Evolutionary conservation across 805 yeast genomes (phyloP).

Genomic region (Candida germanica): DNA sequence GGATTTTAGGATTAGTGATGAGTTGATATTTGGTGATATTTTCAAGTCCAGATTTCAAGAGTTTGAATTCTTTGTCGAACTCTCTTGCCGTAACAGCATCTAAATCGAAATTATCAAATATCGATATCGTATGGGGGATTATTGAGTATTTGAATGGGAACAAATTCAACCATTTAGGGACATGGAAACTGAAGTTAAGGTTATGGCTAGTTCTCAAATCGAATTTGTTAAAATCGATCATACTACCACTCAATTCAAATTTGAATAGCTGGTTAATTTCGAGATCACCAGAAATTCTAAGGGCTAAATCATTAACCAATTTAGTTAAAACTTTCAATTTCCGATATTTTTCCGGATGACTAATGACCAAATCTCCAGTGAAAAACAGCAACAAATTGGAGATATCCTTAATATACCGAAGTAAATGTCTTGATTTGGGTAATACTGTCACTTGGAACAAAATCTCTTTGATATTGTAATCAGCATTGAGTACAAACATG

Average conservation of each 20-base stretch:
- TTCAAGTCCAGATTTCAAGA: constrained; percentile 2
- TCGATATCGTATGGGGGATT: constrained; percentile 5
- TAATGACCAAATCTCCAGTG: too few relatives aligned
- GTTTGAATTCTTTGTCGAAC: constrained; percentile 5
- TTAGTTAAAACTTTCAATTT: too few relatives aligned
- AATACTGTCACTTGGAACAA: constrained; percentile 6
- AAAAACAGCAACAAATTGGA: constrained; percentile 2
- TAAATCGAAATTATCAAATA: constrained; percentile 1
- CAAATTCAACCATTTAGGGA: constrained; percentile 37
- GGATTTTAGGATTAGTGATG: constrained; percentile 1
- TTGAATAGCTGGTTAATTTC: constrained; percentile 9
- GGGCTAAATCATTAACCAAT: not conserved
- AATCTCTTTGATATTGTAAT: constrained; percentile 11
- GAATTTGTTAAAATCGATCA: constrained; percentile 33
- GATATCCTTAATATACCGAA: constrained; percentile 3
- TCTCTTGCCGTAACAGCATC: not conserved
- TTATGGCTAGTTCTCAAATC: constrained; percentile 28
- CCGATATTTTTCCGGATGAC: too few relatives aligned
- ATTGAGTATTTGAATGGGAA: constrained; percentile 19
- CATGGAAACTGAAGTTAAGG: constrained; percentile 23
- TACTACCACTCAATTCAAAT: constrained; percentile 23
- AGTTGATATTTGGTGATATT: constrained; percentile 2
- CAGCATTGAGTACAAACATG: constrained; percentile 19
- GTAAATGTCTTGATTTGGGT: constrained; percentile 1
- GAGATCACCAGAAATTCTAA: not conserved